Evolutionary conservation across 805 yeast genomes (phyloP), one percentile per base, ranked within the genome.

Genomic region (Cyberlindnera japonica): DNA sequence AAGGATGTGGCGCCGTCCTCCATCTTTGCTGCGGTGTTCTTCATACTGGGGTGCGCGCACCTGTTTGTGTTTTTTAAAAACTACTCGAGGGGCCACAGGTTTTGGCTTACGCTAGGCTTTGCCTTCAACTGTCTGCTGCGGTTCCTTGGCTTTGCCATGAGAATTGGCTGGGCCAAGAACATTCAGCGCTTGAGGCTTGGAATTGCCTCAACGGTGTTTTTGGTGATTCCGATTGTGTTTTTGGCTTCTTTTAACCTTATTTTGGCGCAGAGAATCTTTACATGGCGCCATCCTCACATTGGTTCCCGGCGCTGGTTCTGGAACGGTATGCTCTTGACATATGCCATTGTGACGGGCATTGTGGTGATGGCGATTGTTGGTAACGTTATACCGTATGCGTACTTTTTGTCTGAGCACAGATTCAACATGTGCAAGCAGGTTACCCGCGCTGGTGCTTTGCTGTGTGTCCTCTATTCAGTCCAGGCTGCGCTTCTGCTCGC

Each of bases 251-350:
- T 78, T 53, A 80, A 79, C 54, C 67, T 81, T 58, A 72, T 81
- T 17, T 62, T 83, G 38, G 86, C 86, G 4, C 89, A 82, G 57
- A 73, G 91, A 57, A 64, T 83, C 17, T 81, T 81, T 61, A 80
- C 87, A 6, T 81, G 88, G 85, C 68, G 81, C 57, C 90, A 83
- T 55, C 90, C 91, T 7, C 79, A 75, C 37, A 71, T 79, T 10
- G 90, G 89, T 28, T 69, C 76, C 16, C 58, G 72, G 31, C 64
- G 59, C 41, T 43, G 65, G 25, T 77, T 83, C 51, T 75, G 80
- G 75, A 44, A 45, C 24, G 37, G 62, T 21, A 75, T 83, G 81
- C 54, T 70, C 33, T 30, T 59, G 3, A 49, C 78, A 26, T 83
- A 83, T 54, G 49, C 62, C 6, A 49, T 79, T 36, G 88, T 83